phyloP scores from a whole-genome alignment of 2,329 filamentous ascomycete genomes.

The Neophaeococcomyces mojaviensis region DNA sequence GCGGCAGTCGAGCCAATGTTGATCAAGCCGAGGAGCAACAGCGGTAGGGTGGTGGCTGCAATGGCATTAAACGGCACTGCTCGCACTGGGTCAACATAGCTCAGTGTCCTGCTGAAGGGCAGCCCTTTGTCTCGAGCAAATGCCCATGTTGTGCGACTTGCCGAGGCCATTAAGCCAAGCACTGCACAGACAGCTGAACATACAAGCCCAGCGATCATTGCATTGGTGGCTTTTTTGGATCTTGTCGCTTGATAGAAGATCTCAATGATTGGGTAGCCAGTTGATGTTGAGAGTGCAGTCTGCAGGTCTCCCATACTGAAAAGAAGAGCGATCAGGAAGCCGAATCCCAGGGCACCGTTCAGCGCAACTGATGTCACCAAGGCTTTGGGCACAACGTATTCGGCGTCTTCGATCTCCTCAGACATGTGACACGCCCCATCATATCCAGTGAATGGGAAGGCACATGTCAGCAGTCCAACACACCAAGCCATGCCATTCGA shows the following conservation, averaged over 20 bases:
- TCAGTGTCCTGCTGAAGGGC: slow-evolving; percentile 25
- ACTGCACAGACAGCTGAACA: slow-evolving; percentile 27
- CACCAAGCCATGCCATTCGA: slow-evolving; percentile 40
- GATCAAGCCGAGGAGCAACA: slow-evolving; percentile 21
- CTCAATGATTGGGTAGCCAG: slow-evolving; percentile 44
- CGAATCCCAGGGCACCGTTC: slow-evolving; percentile 42
- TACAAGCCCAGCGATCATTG: slow-evolving; percentile 3
- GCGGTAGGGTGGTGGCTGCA: slow-evolving; percentile 13
- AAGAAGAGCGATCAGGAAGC: slow-evolving; percentile 38
- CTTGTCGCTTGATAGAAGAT: slow-evolving; percentile 43
- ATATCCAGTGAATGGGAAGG: slow-evolving; percentile 26
- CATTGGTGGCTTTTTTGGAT: slow-evolving; percentile 35
- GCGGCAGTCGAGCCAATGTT: slow-evolving; percentile 23
- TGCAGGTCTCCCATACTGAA: slow-evolving; percentile 38
- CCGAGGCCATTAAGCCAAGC: slow-evolving; percentile 26
- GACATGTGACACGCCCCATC: slow-evolving; percentile 17
- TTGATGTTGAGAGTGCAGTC: slow-evolving; percentile 33
- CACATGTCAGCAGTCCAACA: slow-evolving; percentile 31
- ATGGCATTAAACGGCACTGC: slow-evolving; percentile 26
- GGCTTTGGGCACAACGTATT: slow-evolving; percentile 40
- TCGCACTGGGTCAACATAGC: slow-evolving; percentile 14
- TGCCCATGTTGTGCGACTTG: slow-evolving; percentile 33
- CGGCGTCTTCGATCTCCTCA: slow-evolving; percentile 45
- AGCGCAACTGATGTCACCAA: slow-evolving; percentile 43
- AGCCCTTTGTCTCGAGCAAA: slow-evolving; percentile 38